Base-by-base conservation (phyloP, 2,329 filamentous ascomycete genomes). In the Lomentospora prolificans region DNA sequence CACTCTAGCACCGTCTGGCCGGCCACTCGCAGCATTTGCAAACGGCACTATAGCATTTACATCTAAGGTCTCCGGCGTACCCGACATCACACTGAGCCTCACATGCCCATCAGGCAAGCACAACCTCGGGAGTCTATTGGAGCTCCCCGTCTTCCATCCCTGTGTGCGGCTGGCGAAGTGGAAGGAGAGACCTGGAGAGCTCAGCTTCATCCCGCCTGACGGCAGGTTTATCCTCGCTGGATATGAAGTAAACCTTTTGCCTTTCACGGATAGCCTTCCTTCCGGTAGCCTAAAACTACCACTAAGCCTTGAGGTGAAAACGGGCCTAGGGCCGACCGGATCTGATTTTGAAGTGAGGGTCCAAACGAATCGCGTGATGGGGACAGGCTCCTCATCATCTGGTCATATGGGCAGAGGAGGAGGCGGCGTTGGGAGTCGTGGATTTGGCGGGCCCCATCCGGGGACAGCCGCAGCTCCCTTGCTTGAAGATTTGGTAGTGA, bases 141-240 rank as follows among this genome's bases (percentile, higher is more conserved):
- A 95, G 61, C 75, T 96, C 2, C 94, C 92, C 1, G 90, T 96
- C 0, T 99, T 99, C 63, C 94, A 99, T 67, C 94, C 94, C 0
- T 97, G 94, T 64, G 94, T 99, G 7, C 80, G 94, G 17, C 75
- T 99, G 3, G 87, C 86, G n/a, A 80, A 85, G 60, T 99, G 94
- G 94, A 86, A 86, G 63, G 89, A 95, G 63, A 81, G 83, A 56
- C 90, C 91, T 0, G 94, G 94, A 3, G 88, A 96, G 61, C 75
- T 99, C n/a, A 95, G 89, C 66, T 99, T 99, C 65, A 82, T 99
- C 10, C 94, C 94, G 2, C 94, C 94, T 0, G 94, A 99, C 67
- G 94, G 94, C 30, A 82, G 90, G 46, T 99, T 97, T 67, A 87
- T 96, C 41, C 77, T 99, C 17, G 91, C 90, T 30, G 91, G 90